These are phyloP conservation scores for Smallanthus sonchifolius DNA, from an alignment of 129 eudicot species.

Conservation along the genomic window DNA sequence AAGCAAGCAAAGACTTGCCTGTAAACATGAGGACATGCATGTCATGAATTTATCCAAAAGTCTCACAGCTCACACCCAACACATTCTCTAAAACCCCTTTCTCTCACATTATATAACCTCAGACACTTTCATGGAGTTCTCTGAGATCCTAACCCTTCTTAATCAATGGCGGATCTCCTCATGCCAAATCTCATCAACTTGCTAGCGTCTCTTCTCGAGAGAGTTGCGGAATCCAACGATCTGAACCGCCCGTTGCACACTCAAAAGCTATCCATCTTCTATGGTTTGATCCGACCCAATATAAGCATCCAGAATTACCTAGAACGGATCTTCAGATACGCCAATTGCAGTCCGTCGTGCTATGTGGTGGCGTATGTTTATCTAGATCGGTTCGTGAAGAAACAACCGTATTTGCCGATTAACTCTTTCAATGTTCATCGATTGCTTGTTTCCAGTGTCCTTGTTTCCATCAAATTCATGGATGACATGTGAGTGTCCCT, in stretches of 20 bases:
- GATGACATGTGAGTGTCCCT: conserved; percentile 56
- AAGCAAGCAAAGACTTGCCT: no score
- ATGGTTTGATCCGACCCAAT: conserved; percentile 48
- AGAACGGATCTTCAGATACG: conserved; percentile 68
- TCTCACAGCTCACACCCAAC: no score
- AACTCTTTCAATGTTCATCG: conserved; percentile 62
- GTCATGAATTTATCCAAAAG: no score
- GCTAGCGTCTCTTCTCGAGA: conserved; percentile 39
- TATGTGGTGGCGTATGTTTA: conserved; percentile 53
- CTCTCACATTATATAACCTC: no score
- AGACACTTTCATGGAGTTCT: no score
- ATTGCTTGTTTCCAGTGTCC: conserved; percentile 55
- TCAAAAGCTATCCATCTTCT: conserved; percentile 41
- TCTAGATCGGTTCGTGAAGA: conserved; percentile 51
- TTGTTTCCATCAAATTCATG: conserved; percentile 67
- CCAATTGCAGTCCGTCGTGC: conserved; percentile 64
- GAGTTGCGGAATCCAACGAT: conserved; percentile 51
- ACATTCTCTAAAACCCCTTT: no score
- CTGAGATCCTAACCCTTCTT: no score
- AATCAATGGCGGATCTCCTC: no score
- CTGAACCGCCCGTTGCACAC: conserved; percentile 7
- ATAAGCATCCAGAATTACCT: conserved; percentile 48
- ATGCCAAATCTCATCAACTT: no score
- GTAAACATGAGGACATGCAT: no score
- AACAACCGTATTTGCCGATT: conserved; percentile 47